Conservation (phyloP, 148 eudicot species). For the Chenopodium formosanum region DNA sequence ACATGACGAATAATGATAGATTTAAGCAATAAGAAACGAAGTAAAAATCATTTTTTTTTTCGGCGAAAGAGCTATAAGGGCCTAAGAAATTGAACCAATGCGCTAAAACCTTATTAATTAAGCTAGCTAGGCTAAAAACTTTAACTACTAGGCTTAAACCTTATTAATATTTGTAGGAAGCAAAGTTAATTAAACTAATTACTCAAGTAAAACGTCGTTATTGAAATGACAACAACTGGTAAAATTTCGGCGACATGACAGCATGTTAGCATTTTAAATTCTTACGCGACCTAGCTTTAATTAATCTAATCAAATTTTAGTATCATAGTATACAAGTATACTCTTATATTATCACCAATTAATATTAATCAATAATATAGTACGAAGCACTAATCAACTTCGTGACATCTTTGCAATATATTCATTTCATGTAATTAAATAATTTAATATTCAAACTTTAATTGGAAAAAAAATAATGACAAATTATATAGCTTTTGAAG, state of each 20-base stretch:
- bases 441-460: neutral
- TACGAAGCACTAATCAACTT: neutral
- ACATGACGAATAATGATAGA: too few species aligned
- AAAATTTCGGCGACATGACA: constrained; percentile 37
- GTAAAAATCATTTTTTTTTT: too few species aligned
- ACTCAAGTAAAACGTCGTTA: constrained; percentile 16
- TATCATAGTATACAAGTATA: neutral
- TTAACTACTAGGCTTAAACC: too few species aligned
- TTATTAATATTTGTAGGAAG: neutral
- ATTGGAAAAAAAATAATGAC: too few species aligned
- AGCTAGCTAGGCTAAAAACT: too few species aligned
- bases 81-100: too few species aligned
- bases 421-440: neutral
- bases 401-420: constrained; percentile 8
- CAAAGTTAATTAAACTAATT: constrained; percentile 2
- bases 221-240: constrained; percentile 33
- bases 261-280: constrained; percentile 32
- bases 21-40: too few species aligned
- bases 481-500: neutral
- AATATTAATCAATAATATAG: neutral
- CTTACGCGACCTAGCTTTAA: constrained; percentile 33
- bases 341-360: neutral
- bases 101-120: too few species aligned
- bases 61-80: too few species aligned
- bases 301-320: neutral